Percentiles rank a stretch among this genome's conserved stretches.
phyloP scores from a whole-genome alignment of 2,329 filamentous ascomycete genomes.

The Pochonia chlamydosporia region DNA sequence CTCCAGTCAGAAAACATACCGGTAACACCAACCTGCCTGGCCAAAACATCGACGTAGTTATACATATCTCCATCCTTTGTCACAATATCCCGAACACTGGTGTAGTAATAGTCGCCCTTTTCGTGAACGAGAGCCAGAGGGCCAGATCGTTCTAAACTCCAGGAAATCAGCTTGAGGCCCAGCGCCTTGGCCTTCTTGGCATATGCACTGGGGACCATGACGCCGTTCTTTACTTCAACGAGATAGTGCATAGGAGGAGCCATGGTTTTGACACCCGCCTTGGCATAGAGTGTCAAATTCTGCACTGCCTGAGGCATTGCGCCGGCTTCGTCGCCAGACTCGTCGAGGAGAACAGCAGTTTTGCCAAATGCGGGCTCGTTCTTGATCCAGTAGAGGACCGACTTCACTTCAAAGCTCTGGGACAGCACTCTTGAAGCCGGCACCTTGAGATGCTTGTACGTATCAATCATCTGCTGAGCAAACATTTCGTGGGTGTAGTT shows the following conservation, averaged over 20 bases:
- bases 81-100: slow-evolving; percentile 46
- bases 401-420: slow-evolving; percentile 61
- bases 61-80: slow-evolving; percentile 62
- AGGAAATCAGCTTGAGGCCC: slow-evolving; percentile 60
- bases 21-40: slow-evolving; percentile 51
- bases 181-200: slow-evolving; percentile 54
- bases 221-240: slow-evolving; percentile 43
- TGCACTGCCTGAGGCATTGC: slow-evolving; percentile 49
- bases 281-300: slow-evolving; percentile 49
- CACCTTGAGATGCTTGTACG: slow-evolving; percentile 49
- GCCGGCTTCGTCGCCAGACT: slow-evolving; percentile 48
- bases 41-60: slow-evolving; percentile 59
- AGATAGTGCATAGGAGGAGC: slow-evolving; percentile 60
- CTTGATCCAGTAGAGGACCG: slow-evolving; percentile 62
- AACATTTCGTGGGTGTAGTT: slow-evolving; percentile 61
- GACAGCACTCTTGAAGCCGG: slow-evolving; percentile 49
- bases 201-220: slow-evolving; percentile 59
- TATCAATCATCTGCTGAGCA: slow-evolving; percentile 59
- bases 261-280: slow-evolving; percentile 55
- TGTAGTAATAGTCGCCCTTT: slow-evolving; percentile 50
- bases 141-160: slow-evolving; percentile 62
- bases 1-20: slow-evolving; percentile 67
- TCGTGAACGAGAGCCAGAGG: slow-evolving; percentile 45
- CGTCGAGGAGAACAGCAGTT: slow-evolving; percentile 61
- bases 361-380: slow-evolving; percentile 53